These are phyloP conservation scores for Schizophyllum amplum DNA, from an alignment of 1,284 basidiomycete genomes.

Conservation along the genomic window DNA sequence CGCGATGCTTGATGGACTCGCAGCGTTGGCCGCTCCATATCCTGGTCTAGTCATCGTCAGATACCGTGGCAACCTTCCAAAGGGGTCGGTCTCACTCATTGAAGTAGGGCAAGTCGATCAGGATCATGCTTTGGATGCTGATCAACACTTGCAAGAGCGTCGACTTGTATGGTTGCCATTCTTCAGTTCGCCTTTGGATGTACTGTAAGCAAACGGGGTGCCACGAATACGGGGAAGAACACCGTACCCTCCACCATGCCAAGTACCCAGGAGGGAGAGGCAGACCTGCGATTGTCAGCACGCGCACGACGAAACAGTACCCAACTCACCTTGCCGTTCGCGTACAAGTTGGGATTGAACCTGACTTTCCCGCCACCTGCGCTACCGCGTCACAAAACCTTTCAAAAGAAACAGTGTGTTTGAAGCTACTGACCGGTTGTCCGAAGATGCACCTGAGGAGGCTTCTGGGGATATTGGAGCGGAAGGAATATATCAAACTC, in stretches of 20 bases:
- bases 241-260: conserved; percentile 34
- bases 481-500: conserved; percentile 52
- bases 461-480: conserved; percentile 36
- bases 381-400: not conserved
- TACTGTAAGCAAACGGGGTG: conserved; percentile 1
- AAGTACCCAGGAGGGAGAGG: conserved; percentile 45
- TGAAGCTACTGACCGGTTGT: conserved; percentile 28
- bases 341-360: conserved; percentile 51
- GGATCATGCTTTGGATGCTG: conserved; percentile 51
- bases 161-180: conserved; percentile 24
- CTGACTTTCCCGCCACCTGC: conserved; percentile 34
- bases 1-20: conserved; percentile 25
- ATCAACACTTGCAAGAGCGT: conserved; percentile 47
- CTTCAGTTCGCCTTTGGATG: conserved; percentile 25
- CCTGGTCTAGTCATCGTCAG: conserved; percentile 30
- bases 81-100: conserved; percentile 36
- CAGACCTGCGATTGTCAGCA: conserved; percentile 22
- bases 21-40: conserved; percentile 31
- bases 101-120: conserved; percentile 46
- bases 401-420: not conserved
- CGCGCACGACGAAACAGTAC: not conserved
- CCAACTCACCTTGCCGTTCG: conserved; percentile 29
- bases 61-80: conserved; percentile 2
- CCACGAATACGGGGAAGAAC: not conserved
- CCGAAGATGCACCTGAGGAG: conserved; percentile 39